Base-by-base conservation (phyloP, 306 rosid species). In the Parietaria judaica region DNA sequence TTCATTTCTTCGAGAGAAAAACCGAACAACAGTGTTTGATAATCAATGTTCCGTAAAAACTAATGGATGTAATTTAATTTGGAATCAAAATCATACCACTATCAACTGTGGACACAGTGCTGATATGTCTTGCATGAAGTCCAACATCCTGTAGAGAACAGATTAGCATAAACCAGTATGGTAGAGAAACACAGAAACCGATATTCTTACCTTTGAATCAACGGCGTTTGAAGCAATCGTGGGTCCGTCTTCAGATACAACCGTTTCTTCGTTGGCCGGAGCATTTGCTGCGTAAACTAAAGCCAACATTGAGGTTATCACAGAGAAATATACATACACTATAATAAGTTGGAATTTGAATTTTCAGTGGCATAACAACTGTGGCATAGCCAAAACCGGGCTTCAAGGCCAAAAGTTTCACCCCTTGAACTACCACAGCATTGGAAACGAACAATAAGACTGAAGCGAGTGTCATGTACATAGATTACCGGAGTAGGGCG, bases 101-200 rank as follows among this genome's bases (percentile, higher is more conserved):
- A 56, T 88, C 96, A 72, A 86, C 85, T 1, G 96, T 84, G 46
- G 99, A 92, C 56, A 86, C 95, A 58, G 80, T 88, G 64, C 95
- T 88, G 72, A 88, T 17, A 79, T 92, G 96, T 66, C 96, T 86
- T 54, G 95, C 96, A 80, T 92, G 99, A 76, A 92, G 70, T 68
- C 96, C 99, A 43, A 65, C 79, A 56, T 92, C 88, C 99, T 88
- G 73, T 64, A 63, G n/a, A 58, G 66, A 61, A 61, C 60, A 70
- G 45, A 41, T 8, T 41, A 5, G 45, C 45, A 41, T 41, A 5
- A 41, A 41, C 52, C 36, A 23, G 37, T 23, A 14, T 45, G 55
- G 41, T 3, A 36, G 39, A 49, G 43, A 56, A 51, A 52, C 15
- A 43, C 17, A 51, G 34, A 46, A 48, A 9, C 15, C 6, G 39